These are phyloP conservation scores for Herpotrichia juniperi DNA, from an alignment of 2,329 filamentous ascomycete species.

Conservation along the genomic window DNA sequence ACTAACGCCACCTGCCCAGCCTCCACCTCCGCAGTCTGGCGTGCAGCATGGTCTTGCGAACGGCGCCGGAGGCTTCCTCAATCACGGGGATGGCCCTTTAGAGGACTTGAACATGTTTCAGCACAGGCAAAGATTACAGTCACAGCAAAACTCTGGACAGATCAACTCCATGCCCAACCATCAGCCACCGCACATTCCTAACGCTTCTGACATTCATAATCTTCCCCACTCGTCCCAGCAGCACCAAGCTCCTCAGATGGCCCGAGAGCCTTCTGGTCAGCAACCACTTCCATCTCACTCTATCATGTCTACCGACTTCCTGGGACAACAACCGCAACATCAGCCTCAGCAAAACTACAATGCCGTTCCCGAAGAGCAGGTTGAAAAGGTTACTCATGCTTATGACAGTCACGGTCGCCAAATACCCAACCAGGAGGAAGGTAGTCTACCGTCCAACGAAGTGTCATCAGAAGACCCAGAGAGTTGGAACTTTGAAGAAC, in stretches of 20 bases:
- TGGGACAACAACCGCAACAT: slow-evolving; percentile 43
- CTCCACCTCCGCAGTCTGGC: slow-evolving; percentile 59
- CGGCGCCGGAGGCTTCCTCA: slow-evolving; percentile 50
- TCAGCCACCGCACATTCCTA: slow-evolving; percentile 59
- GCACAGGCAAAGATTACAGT: slow-evolving; percentile 60
- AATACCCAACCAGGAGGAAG: slow-evolving; percentile 53
- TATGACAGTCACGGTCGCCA: slow-evolving; percentile 65
- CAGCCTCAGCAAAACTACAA: slow-evolving; percentile 50
- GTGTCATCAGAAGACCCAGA: slow-evolving; percentile 64
- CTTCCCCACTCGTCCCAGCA: slow-evolving; percentile 43
- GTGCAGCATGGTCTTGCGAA: slow-evolving; percentile 42
- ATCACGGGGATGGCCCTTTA: slow-evolving; percentile 60
- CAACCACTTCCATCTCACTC: slow-evolving; percentile 47
- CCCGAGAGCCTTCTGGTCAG: slow-evolving; percentile 51
- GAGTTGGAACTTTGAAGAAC: slow-evolving; percentile 93
- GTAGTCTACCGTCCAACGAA: slow-evolving; percentile 35
- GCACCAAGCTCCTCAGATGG: slow-evolving; percentile 51
- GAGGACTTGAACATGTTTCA: slow-evolving; percentile 67
- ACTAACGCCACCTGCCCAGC: slow-evolving; percentile 68
- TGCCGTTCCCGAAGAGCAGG: slow-evolving; percentile 58
- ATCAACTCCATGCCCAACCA: slow-evolving; percentile 63
- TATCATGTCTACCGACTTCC: slow-evolving; percentile 38
- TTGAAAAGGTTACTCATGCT: slow-evolving; percentile 63
- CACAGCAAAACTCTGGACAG: slow-evolving; percentile 45
- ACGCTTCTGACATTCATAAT: slow-evolving; percentile 48